Percentiles rank a stretch among this genome's conserved stretches.
Evolutionary conservation across 768 basidiomycete genomes (phyloP).

Genomic region (Rhizopogon vesiculosus): DNA sequence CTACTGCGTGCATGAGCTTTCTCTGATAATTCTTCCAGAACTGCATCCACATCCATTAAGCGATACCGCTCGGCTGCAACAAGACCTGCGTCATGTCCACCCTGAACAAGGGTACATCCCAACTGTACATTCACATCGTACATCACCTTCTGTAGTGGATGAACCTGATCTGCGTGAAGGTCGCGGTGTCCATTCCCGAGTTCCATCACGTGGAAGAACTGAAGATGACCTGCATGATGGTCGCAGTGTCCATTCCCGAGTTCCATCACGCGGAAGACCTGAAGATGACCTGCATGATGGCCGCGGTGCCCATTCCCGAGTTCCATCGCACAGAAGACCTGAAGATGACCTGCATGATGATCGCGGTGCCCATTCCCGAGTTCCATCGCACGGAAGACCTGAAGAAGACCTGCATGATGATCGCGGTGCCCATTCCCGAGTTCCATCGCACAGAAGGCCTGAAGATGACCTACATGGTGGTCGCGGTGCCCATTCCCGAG

Average conservation of each 20-base stretch:
- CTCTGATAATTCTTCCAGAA: conserved; percentile 8
- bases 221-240: too few species aligned
- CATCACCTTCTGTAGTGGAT: not conserved
- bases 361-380: too few species aligned
- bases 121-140: conserved; percentile 3
- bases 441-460: not conserved
- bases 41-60: conserved; percentile 6
- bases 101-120: conserved; percentile 11
- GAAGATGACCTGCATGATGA: too few species aligned
- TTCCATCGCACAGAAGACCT: too few species aligned
- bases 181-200: not conserved
- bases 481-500: conserved; percentile 2
- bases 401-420: too few species aligned
- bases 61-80: conserved; percentile 3
- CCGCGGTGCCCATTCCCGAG: too few species aligned
- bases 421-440: not conserved
- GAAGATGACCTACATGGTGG: not conserved
- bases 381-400: too few species aligned
- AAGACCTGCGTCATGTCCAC: conserved; percentile 6
- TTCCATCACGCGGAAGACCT: too few species aligned
- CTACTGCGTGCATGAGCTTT: not conserved
- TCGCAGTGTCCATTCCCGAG: too few species aligned
- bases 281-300: too few species aligned
- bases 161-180: not conserved
- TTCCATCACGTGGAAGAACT: conserved; percentile 13